Evolutionary conservation across 768 basidiomycete species (phyloP), one percentile per base, ranked within the genome.

Genomic region (Harrya chromipes): DNA sequence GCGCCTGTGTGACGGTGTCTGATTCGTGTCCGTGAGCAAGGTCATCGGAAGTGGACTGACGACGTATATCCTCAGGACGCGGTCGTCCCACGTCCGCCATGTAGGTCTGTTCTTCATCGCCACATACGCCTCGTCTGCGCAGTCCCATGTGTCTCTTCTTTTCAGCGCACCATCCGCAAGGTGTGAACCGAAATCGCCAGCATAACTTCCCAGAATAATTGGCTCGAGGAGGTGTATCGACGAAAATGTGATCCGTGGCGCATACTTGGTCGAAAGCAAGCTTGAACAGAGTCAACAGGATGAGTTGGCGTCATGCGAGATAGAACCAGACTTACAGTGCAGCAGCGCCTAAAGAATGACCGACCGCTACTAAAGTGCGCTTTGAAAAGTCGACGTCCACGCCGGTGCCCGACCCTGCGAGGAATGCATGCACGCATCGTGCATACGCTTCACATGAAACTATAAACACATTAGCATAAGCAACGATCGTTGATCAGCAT

Each of bases 171-270:
- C 13, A 5, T 23, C 6, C 2, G 12, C 3, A 4, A 46, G 31
- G 17, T 33, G 20, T 4, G 8, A 14, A 7, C 21, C 17, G 20
- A 12, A 46, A 0, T 40, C 14, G 27, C 17, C 11, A 8, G 8
- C n/a, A 2, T 33, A 20, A 17, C 40, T 8, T 14, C 19, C 20
- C 2, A 45, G 1, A 9, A 48, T 13, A 12, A 13, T 12, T 10
- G 47, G 37, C 38, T 48, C 46, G 3, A 52, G 4, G 8, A 57
- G 26, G n/a, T 57, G 53, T 3, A 51, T 40, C 5, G 53, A 55
- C 13, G 40, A 21, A 23, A 57, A 21, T 10, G 40, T 49, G 27
- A 57, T 26, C 24, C 14, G 21, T 6, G 47, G 53, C 21, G 14
- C 20, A 29, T 34, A 46, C 4, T 21, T 48, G 13, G 46, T n/a